A percentile compares a stretch with the other conserved stretches of the same genome.
Conservation (phyloP, 2,329 filamentous ascomycete genomes). For the Dactylella cylindrospora region DNA sequence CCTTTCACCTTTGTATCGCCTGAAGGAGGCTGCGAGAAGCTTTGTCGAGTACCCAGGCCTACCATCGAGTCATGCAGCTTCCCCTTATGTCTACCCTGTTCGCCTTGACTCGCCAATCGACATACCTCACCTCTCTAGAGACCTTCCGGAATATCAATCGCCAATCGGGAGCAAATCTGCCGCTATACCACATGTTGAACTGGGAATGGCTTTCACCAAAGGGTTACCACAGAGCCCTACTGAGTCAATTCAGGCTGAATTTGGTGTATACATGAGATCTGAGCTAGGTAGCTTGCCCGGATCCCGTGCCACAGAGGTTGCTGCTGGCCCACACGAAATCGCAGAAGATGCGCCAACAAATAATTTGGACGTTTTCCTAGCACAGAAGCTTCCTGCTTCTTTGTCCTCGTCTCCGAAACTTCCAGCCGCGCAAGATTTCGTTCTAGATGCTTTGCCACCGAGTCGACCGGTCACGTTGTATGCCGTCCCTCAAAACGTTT, state of each 20-base stretch:
- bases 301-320: constrained; percentile 4
- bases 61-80: constrained; percentile 6
- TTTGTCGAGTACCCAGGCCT: neutral
- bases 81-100: neutral
- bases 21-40: neutral
- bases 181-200: too few relatives aligned
- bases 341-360: neutral
- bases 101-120: neutral
- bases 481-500: constrained; percentile 1
- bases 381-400: constrained; percentile 3
- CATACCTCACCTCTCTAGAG: neutral
- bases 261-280: neutral
- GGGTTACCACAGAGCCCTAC: constrained; percentile 8
- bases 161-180: neutral
- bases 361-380: neutral
- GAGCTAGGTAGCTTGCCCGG: constrained; percentile 1
- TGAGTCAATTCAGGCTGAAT: neutral
- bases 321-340: neutral
- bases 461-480: constrained; percentile 19
- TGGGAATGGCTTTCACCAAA: neutral
- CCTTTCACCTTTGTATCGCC: neutral
- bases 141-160: neutral
- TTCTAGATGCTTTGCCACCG: constrained; percentile 5
- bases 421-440: too few relatives aligned
- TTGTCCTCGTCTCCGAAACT: constrained; percentile 5